Evolutionary conservation across 2,329 filamentous ascomycete genomes (phyloP).

Genomic region (Delphinella strobiligena): DNA sequence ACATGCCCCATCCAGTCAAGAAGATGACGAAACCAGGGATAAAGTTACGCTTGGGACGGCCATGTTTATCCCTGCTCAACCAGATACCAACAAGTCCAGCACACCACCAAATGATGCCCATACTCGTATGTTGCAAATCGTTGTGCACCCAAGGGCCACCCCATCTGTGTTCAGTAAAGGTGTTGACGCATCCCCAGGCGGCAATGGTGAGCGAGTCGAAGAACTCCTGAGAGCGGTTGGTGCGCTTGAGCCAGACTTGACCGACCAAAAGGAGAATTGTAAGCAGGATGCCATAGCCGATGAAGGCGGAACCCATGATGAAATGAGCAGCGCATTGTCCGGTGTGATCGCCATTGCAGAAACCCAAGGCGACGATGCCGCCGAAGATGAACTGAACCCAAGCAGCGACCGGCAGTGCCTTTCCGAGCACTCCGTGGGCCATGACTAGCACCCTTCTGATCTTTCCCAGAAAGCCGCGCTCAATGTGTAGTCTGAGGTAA

Average conservation of each 20-base stretch:
- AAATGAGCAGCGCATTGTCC: constrained; percentile 94
- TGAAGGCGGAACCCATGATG: constrained; percentile 96
- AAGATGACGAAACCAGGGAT: constrained; percentile 84
- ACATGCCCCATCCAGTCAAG: constrained; percentile 93
- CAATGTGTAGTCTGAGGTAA: constrained; percentile 82
- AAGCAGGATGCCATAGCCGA: constrained; percentile 81
- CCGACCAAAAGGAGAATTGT: constrained; percentile 80
- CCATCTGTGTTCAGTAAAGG: constrained; percentile 96
- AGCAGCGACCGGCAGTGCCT: constrained; percentile 69
- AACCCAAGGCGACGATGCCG: constrained; percentile 81
- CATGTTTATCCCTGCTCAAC: constrained; percentile 74
- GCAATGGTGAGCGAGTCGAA: constrained; percentile 88
- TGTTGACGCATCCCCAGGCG: constrained; percentile 93
- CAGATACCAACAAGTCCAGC: constrained; percentile 85
- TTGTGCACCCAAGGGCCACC: constrained; percentile 80
- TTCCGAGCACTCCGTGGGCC: constrained; percentile 71
- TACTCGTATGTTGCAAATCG: constrained; percentile 95
- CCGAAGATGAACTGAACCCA: constrained; percentile 97
- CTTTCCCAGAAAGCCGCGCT: constrained; percentile 68
- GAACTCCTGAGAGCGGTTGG: constrained; percentile 87
- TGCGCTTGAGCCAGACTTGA: constrained; percentile 71
- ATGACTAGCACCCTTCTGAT: constrained; percentile 62
- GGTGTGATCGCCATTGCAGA: constrained; percentile 81
- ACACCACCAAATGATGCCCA: constrained; percentile 99
- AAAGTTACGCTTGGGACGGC: constrained; percentile 81